Evolutionary conservation across 306 rosid genomes (phyloP).

Genomic region (Corylus americana): DNA sequence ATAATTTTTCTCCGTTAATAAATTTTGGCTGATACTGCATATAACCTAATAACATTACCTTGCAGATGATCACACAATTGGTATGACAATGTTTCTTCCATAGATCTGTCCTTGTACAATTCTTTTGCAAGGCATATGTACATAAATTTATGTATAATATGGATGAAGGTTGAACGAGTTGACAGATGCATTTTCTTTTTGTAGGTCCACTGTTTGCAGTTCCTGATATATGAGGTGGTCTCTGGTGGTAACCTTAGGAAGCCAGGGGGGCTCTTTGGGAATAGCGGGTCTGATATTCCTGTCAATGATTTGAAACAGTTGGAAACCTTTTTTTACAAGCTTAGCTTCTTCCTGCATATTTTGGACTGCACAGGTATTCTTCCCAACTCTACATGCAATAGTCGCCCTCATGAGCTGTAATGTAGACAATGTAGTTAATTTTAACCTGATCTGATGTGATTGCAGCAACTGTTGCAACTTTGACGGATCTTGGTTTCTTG

Average conservation of each 20-base stretch:
- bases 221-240: slow-evolving; percentile 92
- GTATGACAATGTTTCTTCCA: not conserved
- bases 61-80: not conserved
- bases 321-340: slow-evolving; percentile 95
- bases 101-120: not conserved
- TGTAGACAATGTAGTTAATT: not conserved
- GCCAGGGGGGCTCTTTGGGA: slow-evolving; percentile 99
- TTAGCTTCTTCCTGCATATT: slow-evolving; percentile 88
- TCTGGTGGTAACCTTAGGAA: slow-evolving; percentile 98
- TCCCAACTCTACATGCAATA: not conserved
- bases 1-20: not conserved
- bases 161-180: slow-evolving; percentile 9
- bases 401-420: slow-evolving; percentile 1
- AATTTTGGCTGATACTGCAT: not conserved
- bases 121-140: not conserved
- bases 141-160: not conserved
- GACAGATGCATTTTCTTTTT: slow-evolving; percentile 37
- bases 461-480: slow-evolving; percentile 81
- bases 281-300: slow-evolving; percentile 93
- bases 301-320: slow-evolving; percentile 85
- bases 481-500: slow-evolving; percentile 97
- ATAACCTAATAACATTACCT: not conserved
- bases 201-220: slow-evolving; percentile 97
- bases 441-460: slow-evolving; percentile 23
- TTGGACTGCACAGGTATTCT: slow-evolving; percentile 84